Percentiles rank a stretch among this genome's conserved stretches.
phyloP scores from a whole-genome alignment of 768 basidiomycete genomes.

The Termitomyces sp. region DNA sequence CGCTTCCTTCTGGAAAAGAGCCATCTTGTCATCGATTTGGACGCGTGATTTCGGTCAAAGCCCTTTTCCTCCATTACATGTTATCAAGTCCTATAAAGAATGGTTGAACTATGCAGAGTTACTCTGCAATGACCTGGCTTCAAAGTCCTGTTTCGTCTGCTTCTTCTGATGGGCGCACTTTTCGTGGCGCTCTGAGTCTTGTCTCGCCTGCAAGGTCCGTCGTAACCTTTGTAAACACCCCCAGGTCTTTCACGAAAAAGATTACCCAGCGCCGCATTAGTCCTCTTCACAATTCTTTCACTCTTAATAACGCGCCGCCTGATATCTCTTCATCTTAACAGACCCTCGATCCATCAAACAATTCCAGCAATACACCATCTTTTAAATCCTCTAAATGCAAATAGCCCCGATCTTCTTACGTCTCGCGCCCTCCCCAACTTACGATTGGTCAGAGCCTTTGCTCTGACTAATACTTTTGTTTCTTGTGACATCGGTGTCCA shows the following conservation, averaged over 20 bases:
- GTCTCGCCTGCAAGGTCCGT: constrained; percentile 10
- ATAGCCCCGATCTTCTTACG: constrained; percentile 17
- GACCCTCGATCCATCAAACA: not conserved
- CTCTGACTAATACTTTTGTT: constrained; percentile 51
- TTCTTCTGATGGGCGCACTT: not conserved
- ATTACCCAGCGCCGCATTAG: not conserved
- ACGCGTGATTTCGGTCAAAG: too few species aligned
- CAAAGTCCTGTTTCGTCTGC: constrained; percentile 1
- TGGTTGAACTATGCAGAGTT: not conserved
- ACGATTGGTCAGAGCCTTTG: constrained; percentile 29
- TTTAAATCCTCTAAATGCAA: constrained; percentile 11
- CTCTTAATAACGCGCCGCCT: not conserved
- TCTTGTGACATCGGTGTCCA: constrained; percentile 32
- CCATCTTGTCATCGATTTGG: not conserved
- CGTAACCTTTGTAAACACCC: not conserved
- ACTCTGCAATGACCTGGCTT: constrained; percentile 9
- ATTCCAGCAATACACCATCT: constrained; percentile 2
- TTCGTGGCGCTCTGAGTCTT: constrained; percentile 1
- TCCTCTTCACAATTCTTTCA: not conserved
- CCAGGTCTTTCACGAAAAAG: not conserved
- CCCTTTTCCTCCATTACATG: not conserved
- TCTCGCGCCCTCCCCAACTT: constrained; percentile 33
- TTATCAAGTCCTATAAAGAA: constrained; percentile 9
- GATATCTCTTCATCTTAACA: not conserved
- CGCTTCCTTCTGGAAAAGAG: not conserved